Conservation (phyloP, 495 filamentous ascomycete genomes). For the Podospora pseudocomata region DNA sequence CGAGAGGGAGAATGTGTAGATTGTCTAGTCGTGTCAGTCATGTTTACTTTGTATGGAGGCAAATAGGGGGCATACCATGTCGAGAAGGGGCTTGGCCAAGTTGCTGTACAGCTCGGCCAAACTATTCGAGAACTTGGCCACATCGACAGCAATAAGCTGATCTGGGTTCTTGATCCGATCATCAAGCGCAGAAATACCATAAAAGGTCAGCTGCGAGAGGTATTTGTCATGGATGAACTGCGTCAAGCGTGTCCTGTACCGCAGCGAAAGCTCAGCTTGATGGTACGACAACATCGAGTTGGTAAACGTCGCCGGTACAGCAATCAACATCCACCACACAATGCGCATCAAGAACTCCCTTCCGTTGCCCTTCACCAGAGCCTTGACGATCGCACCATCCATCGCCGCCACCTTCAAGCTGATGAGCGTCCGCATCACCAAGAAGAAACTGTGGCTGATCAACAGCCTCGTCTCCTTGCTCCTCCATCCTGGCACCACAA, state of each 20-base stretch:
- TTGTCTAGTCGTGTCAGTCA: slow-evolving; percentile 44
- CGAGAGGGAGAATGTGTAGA: slow-evolving; percentile 92
- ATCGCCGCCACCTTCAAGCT: slow-evolving; percentile 95
- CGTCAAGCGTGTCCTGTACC: slow-evolving; percentile 88
- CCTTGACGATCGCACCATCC: slow-evolving; percentile 88
- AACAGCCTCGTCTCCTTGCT: slow-evolving; percentile 85
- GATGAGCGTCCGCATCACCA: slow-evolving; percentile 81
- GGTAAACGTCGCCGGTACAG: slow-evolving; percentile 95
- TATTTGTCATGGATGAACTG: slow-evolving; percentile 91
- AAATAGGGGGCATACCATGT: slow-evolving; percentile 58
- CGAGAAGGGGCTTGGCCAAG: slow-evolving; percentile 89
- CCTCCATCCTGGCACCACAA: slow-evolving; percentile 84
- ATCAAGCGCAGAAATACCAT: slow-evolving; percentile 89
- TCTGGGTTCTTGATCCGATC: slow-evolving; percentile 98
- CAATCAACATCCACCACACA: slow-evolving; percentile 98
- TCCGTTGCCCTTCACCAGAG: slow-evolving; percentile 83
- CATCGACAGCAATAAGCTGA: slow-evolving; percentile 94
- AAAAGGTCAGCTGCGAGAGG: slow-evolving; percentile 94
- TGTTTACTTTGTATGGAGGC: not conserved
- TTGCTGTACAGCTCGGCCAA: slow-evolving; percentile 95
- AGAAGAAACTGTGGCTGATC: slow-evolving; percentile 75
- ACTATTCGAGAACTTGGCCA: slow-evolving; percentile 92
- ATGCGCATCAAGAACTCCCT: slow-evolving; percentile 85
- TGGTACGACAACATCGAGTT: slow-evolving; percentile 99
- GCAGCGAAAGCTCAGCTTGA: slow-evolving; percentile 87